Base-by-base conservation (phyloP, 805 yeast genomes). In the Phaffomyces thermotolerans region DNA sequence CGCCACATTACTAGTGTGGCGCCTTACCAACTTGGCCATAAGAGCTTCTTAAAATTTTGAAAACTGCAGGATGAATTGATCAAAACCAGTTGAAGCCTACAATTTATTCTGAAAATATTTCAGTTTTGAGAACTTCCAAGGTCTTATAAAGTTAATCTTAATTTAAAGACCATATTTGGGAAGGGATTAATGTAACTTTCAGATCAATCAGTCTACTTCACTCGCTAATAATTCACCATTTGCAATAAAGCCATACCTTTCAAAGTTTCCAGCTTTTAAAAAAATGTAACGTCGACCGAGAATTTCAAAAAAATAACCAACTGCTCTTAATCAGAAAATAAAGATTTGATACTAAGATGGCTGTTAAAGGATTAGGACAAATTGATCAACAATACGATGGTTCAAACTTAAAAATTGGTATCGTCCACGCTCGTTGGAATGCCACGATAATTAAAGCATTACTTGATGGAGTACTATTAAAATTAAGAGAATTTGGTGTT, bases 341-440 rank as follows among this genome's bases (percentile, higher is more conserved):
- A 30, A 2, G 8, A 13, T 30, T 25, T 8, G 14, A n/a, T 30
- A 15, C 15, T 8, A 65, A 24, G 52, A 82, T 82, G 91, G 91
- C 89, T 46, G 78, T 84, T 44, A 79, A 79, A 62, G 96, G 96
- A 53, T 69, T 88, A 54, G 96, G 95, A 29, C 66, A 77, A 56
- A 56, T 79, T 17, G 93, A 87, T 63, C 75, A 79, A 60, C 53
- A 61, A 42, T 84, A 84, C 63, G 81, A 84, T 60, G 95, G 84
- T 52, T 72, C 82, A 25, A 59, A 67, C 3, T 69, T 90, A 51
- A 76, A 82, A 54, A 71, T 93, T 42, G 96, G 91, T 31, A 88
- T 93, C 58, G 75, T 93, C 45, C 96, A 90, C 63, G 97, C 99
- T 14, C 84, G 99, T 65, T 93, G 99, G 99, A 93, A 93, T 65